Conservation (phyloP, 2,329 filamentous ascomycete species). For the Cladophialophora immunda region DNA sequence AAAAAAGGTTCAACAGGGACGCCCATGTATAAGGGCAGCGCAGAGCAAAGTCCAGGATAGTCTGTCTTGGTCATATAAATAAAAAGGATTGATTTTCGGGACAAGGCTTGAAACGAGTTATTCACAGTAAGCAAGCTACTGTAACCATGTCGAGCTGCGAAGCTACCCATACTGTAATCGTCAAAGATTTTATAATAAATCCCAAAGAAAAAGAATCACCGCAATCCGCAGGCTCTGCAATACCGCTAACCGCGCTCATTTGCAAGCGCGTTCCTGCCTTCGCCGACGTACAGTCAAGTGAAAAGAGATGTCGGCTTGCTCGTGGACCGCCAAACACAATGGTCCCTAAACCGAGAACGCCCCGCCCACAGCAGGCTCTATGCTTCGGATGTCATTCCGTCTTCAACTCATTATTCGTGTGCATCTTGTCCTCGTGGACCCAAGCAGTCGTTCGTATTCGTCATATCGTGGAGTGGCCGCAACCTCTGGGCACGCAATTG, state of each 20-base stretch:
- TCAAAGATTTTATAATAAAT: background rate
- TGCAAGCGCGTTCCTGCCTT: background rate
- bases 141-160: constrained; percentile 7
- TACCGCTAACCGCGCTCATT: background rate
- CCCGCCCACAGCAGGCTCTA: background rate
- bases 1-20: too few relatives aligned
- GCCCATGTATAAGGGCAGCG: too few relatives aligned
- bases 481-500: background rate
- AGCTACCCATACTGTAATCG: background rate
- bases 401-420: constrained; percentile 16
- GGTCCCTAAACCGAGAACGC: background rate
- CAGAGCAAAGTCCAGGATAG: too few relatives aligned
- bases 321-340: background rate
- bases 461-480: background rate
- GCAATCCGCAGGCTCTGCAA: background rate
- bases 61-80: too few relatives aligned
- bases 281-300: background rate
- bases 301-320: background rate
- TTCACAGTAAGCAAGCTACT: background rate
- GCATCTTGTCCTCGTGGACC: background rate
- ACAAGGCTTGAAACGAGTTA: background rate
- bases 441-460: background rate
- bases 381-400: constrained; percentile 11
- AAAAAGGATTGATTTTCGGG: background rate
- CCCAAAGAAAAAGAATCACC: background rate